phyloP scores from a whole-genome alignment of 495 filamentous ascomycete genomes.

The Amphirosellinia nigrospora region DNA sequence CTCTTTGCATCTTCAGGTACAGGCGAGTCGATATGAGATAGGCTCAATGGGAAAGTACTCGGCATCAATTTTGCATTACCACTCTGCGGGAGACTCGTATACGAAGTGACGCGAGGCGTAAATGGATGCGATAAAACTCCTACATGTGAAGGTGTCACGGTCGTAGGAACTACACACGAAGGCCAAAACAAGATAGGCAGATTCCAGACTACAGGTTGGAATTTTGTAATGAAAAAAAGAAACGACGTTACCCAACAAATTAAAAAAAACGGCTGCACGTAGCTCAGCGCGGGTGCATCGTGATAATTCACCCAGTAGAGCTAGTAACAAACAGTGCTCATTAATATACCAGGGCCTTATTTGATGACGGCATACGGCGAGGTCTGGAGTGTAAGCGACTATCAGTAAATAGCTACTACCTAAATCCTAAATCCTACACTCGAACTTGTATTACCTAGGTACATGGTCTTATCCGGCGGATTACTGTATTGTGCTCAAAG shows the following conservation, averaged over 20 bases:
- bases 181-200: conserved; percentile 36
- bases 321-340: not conserved
- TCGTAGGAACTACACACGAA: conserved; percentile 19
- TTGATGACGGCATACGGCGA: too few species aligned
- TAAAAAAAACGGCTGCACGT: not conserved
- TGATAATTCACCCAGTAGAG: conserved; percentile 8
- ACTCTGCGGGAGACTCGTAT: conserved; percentile 17
- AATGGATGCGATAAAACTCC: conserved; percentile 18
- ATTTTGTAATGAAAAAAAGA: conserved; percentile 29
- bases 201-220: conserved; percentile 40
- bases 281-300: not conserved
- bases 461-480: not conserved
- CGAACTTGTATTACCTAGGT: too few species aligned
- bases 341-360: not conserved
- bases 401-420: too few species aligned
- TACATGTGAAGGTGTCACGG: conserved; percentile 22
- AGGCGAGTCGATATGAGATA: conserved; percentile 49
- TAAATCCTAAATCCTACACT: too few species aligned
- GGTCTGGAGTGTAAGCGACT: too few species aligned
- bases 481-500: conserved; percentile 21
- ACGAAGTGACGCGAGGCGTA: conserved; percentile 26
- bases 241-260: conserved; percentile 34
- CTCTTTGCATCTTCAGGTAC: conserved; percentile 63
- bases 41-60: conserved; percentile 46
- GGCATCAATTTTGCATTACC: conserved; percentile 40